These are phyloP conservation scores for Geotrichum candidum DNA, from an alignment of 1,139 yeast genomes.

Conservation along the genomic window DNA sequence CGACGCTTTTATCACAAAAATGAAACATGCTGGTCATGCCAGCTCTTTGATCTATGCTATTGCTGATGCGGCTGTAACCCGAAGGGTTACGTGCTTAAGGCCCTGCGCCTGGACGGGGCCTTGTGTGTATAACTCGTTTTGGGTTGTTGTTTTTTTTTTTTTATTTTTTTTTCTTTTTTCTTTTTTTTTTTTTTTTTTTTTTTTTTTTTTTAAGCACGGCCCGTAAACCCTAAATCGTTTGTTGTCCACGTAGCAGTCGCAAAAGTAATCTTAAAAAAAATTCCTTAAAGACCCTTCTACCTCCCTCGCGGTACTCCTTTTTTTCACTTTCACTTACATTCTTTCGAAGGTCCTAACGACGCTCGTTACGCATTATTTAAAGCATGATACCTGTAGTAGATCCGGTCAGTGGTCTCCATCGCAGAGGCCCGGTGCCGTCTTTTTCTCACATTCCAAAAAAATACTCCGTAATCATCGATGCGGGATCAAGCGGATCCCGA, in stretches of 20 bases:
- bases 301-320: not conserved
- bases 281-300: not conserved
- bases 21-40: no score
- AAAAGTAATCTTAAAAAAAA: not conserved
- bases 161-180: no score
- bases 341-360: not conserved
- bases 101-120: no score
- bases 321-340: no score
- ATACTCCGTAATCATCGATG: conserved; percentile 70
- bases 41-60: no score
- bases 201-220: not conserved
- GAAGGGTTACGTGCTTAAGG: no score
- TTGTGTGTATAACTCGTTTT: no score
- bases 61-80: no score
- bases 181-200: no score
- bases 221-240: not conserved
- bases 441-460: conserved; percentile 29
- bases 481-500: conserved; percentile 79
- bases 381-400: not conserved
- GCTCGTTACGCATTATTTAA: not conserved
- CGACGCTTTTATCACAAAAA: no score
- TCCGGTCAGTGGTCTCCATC: not conserved
- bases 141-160: no score
- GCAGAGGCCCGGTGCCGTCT: not conserved
- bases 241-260: not conserved